Conservation (phyloP, 2,329 filamentous ascomycete species). For the Elsinoe australis region DNA sequence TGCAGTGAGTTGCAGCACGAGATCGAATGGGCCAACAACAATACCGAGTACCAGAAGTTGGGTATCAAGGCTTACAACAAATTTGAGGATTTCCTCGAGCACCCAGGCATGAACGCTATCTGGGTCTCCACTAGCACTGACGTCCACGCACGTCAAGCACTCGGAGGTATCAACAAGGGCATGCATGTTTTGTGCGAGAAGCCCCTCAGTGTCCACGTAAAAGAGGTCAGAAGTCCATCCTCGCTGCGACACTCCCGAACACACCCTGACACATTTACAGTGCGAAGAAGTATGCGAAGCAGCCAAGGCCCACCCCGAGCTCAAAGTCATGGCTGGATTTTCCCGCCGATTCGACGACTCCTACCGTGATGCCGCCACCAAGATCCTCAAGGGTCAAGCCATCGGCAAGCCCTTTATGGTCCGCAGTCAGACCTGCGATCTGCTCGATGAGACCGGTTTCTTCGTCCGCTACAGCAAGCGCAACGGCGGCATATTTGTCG, state of each 20-base stretch:
- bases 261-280: constrained; percentile 30
- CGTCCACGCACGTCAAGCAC: constrained; percentile 51
- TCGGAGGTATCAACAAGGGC: constrained; percentile 48
- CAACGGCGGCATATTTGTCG: constrained; percentile 62
- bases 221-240: constrained; percentile 45
- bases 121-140: constrained; percentile 49
- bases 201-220: constrained; percentile 51
- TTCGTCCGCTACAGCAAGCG: constrained; percentile 61
- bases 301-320: constrained; percentile 47
- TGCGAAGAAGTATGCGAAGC: constrained; percentile 52
- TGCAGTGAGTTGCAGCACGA: constrained; percentile 40
- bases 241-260: neutral
- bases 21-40: constrained; percentile 42
- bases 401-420: constrained; percentile 56
- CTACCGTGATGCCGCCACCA: constrained; percentile 52
- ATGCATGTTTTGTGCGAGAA: constrained; percentile 55
- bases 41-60: constrained; percentile 42
- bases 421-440: constrained; percentile 60
- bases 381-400: constrained; percentile 45
- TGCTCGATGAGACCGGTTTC: constrained; percentile 56
- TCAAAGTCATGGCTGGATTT: constrained; percentile 61
- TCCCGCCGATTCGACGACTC: constrained; percentile 59
- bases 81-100: constrained; percentile 51
- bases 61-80: constrained; percentile 47
- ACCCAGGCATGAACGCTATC: constrained; percentile 48